Evolutionary conservation across 352 stramenopile genomes (phyloP), one percentile per base, ranked within the genome.

Genomic region (Saprolegnia diclina): DNA sequence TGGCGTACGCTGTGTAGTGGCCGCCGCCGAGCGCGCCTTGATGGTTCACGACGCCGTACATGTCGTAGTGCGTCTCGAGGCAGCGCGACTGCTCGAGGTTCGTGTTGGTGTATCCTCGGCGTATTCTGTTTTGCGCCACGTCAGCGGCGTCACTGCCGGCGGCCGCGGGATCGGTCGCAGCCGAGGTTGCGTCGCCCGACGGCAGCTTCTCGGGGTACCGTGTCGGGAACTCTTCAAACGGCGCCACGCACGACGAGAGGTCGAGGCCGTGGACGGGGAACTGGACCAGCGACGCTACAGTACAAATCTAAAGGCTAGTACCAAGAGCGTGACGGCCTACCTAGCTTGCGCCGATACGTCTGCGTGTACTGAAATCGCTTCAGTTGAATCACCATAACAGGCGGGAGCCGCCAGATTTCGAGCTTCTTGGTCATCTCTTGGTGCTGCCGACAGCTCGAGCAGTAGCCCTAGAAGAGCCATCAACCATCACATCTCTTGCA

Each of bases 291-390:
- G 90, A 96, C 26, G 88, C 82, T 72, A 64, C n/a, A 57, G 26
- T 37, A 11, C 13, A 50, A 11, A 56, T 68, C 6, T 5, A 54
- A 54, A 5, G 5, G 46, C 46, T 0, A 19, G 42, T 16, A 13
- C 37, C 16, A 18, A 52, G 13, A 57, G 24, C 16, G 42, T 5
- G 19, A 18, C 53, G 96, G 89, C 70, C 96, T 97, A 68, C 62
- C 82, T 21, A 95, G 70, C 56, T 95, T 95, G 19, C 87, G 78
- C 13, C 87, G 85, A 65, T 95, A 95, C 22, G 87, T 97, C 56
- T 97, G 87, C 9, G 91, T 97, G 78, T 98, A 99, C 73, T 98
- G 91, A 76, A 99, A 99, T 48, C 97, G 87, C 84, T 99, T 99
- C 40, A 99, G 79, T 76, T 99, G 96, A 32, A 99, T 79, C 22